Conservation (phyloP, 306 rosid species). For the Herpetospermum pedunculosum region DNA sequence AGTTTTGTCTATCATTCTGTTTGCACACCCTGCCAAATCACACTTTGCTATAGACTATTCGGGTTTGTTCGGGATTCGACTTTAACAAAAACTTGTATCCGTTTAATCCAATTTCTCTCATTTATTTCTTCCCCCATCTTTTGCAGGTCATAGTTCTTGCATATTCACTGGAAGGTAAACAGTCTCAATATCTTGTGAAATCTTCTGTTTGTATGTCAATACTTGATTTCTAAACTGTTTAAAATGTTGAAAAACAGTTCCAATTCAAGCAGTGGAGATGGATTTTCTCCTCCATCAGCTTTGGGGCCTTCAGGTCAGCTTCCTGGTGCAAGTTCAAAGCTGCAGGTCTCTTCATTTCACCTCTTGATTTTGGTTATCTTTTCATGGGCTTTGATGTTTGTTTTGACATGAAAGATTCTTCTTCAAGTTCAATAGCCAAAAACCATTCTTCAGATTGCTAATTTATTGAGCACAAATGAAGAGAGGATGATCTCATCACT, state of each 20-base stretch:
- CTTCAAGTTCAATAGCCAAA: not conserved
- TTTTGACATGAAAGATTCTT: constrained; percentile 22
- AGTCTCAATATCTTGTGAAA: not conserved
- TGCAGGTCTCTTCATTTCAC: constrained; percentile 28
- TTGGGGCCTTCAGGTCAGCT: constrained; percentile 30
- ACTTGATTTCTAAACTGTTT: not conserved
- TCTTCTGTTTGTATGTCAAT: not conserved
- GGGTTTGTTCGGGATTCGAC: not conserved
- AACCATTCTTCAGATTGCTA: constrained; percentile 5
- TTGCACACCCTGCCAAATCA: not conserved
- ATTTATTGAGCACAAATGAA: not conserved
- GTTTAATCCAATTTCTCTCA: not conserved
- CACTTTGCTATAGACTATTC: not conserved
- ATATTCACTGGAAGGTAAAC: constrained; percentile 65
- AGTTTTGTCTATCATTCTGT: not conserved
- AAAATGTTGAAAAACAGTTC: constrained; percentile 38
- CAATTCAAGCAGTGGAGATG: constrained; percentile 29
- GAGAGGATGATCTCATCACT: not conserved
- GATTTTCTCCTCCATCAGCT: constrained; percentile 32
- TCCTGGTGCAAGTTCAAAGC: constrained; percentile 35
- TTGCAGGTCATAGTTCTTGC: constrained; percentile 84
- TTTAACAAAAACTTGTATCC: not conserved
- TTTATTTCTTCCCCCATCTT: not conserved
- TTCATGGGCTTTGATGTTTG: constrained; percentile 18
- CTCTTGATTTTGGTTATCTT: constrained; percentile 22